Base-by-base conservation (phyloP, 495 filamentous ascomycete genomes). In the Hypomontagnella submonticulosa region DNA sequence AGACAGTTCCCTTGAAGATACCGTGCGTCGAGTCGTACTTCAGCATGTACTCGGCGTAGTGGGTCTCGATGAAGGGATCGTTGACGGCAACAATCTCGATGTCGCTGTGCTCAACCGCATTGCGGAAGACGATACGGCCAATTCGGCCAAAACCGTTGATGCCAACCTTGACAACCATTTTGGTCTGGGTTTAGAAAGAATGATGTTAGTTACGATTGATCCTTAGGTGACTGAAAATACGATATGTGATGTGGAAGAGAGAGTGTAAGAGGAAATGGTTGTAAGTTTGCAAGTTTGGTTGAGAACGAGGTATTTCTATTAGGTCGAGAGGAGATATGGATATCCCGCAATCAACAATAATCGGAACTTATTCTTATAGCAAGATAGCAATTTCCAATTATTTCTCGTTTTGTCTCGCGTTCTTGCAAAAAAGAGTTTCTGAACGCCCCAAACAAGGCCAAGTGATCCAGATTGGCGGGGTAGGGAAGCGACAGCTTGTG, bases 101-200 rank as follows among this genome's bases (percentile, higher is more conserved):
- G 59, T 92, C 90, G 63, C 81, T 78, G 79, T 92, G 89, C 87
- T 92, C 88, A 71, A 97, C 76, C 76, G 94, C 93, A 78, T 86
- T 82, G 69, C 78, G 75, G 81, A 83, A 80, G 73, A 93, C 96
- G 79, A 99, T 97, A 79, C 95, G 90, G 68, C 95, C 95, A 80
- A 99, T 99, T 81, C 95, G 94, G 84, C 95, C 95, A 85, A 99
- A 99, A 79, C 95, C 95, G 88, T 97, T 99, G 87, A 97, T 97
- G 73, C 93, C 93, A 73, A 96, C 92, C 88, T 94, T 82, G 74
- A 84, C 74, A 65, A 67, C 66, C 81, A 83, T 82, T 57, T 72
- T 83, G 27, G 54, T 60, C 47, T 69, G 58, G 51, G 46, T 74
- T 49, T 63, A 13, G n/a, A 41, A 53, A 52, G 63, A 20, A 57